phyloP scores from a whole-genome alignment of 306 rosid genomes.

The Nissolia schottii region DNA sequence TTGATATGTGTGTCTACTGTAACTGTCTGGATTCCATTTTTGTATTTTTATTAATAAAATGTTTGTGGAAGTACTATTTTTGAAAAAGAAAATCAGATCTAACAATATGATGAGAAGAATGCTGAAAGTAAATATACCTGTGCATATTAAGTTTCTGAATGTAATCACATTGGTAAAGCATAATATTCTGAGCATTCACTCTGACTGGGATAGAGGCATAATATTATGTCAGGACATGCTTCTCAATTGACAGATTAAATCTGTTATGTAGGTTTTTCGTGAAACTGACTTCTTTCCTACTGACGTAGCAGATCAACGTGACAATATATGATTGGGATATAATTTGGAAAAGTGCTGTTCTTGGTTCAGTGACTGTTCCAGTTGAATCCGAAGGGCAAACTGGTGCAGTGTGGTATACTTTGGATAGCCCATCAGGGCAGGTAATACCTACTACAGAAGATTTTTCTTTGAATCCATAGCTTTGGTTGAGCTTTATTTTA shows the following conservation, averaged over 20 bases:
- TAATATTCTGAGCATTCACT: not conserved
- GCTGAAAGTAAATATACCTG: not conserved
- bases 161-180: slow-evolving; percentile 4
- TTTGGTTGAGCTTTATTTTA: slow-evolving; percentile 11
- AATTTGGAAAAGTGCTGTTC: slow-evolving; percentile 95
- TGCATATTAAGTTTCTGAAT: slow-evolving; percentile 7
- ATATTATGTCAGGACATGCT: slow-evolving; percentile 17
- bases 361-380: slow-evolving; percentile 90
- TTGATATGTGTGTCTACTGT: not conserved
- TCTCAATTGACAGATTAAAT: slow-evolving; percentile 24
- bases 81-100: not conserved
- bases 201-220: not conserved
- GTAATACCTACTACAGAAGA: slow-evolving; percentile 35
- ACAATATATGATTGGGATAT: slow-evolving; percentile 99
- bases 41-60: not conserved
- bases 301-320: slow-evolving; percentile 71
- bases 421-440: slow-evolving; percentile 95
- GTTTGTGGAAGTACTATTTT: not conserved
- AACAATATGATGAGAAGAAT: slow-evolving; percentile 4
- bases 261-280: slow-evolving; percentile 43
- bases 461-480: slow-evolving; percentile 14
- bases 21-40: slow-evolving; percentile 9
- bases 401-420: slow-evolving; percentile 81
- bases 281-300: slow-evolving; percentile 48
- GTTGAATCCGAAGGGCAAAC: slow-evolving; percentile 90